Evolutionary conservation across 192 early-diverging fungal species (phyloP).

Genomic region (Pilobolus umbonatus): DNA sequence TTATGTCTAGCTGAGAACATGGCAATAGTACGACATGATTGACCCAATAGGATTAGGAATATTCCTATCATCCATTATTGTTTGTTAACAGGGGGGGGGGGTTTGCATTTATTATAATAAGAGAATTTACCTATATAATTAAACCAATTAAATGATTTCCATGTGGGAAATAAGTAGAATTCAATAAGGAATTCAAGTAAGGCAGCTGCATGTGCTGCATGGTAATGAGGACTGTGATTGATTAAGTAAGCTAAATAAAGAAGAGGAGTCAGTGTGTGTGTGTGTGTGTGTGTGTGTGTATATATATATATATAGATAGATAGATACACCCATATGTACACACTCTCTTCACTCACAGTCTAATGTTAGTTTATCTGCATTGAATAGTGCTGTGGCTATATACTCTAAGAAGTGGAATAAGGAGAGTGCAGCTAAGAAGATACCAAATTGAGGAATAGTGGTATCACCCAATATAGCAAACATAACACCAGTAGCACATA

Average conservation of each 20-base stretch:
- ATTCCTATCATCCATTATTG: constrained; percentile 44
- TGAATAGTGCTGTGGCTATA: constrained; percentile 77
- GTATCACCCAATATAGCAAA: constrained; percentile 29
- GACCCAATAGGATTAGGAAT: constrained; percentile 58
- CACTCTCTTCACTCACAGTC: constrained; percentile 52
- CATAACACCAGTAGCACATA: constrained; percentile 52
- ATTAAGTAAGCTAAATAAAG: constrained; percentile 63
- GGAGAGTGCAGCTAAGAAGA: constrained; percentile 61
- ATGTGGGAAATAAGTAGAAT: constrained; percentile 51
- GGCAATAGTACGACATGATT: constrained; percentile 72
- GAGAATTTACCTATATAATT: constrained; percentile 36
- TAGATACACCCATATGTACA: neutral
- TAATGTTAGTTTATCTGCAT: constrained; percentile 59
- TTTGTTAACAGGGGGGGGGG: neutral
- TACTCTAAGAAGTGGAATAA: constrained; percentile 89
- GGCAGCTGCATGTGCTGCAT: constrained; percentile 59
- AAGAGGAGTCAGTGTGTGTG: neutral
- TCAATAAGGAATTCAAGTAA: constrained; percentile 70
- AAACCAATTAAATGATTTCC: constrained; percentile 44
- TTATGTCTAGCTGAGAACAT: constrained; percentile 91
- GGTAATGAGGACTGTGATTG: constrained; percentile 68
- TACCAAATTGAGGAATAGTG: constrained; percentile 52
- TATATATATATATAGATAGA: neutral
- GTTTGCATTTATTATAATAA: neutral
- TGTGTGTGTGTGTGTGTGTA: neutral